Conservation (phyloP, 2,329 filamentous ascomycete species). For the Alternaria angustiovoidea region DNA sequence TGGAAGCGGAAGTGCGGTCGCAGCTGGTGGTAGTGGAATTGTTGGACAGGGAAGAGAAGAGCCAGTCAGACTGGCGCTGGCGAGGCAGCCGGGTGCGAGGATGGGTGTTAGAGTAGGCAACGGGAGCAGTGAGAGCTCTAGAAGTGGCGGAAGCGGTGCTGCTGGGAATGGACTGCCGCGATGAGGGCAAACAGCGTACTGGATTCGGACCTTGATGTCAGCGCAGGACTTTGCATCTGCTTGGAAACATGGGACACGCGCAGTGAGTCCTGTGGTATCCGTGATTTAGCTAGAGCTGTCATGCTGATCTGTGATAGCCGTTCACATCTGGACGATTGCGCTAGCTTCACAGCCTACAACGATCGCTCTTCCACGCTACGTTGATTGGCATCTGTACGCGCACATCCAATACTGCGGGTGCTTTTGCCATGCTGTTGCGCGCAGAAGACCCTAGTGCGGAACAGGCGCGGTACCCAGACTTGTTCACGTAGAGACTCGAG, state of each 20-base stretch:
- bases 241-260: neutral
- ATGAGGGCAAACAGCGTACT: conserved; percentile 22
- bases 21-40: conserved; percentile 8
- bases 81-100: conserved; percentile 42
- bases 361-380: neutral
- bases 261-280: neutral
- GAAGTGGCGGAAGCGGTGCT: conserved; percentile 14
- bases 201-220: fast-evolving
- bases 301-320: neutral
- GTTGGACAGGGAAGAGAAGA: conserved; percentile 28
- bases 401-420: neutral
- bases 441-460: neutral
- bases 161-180: conserved; percentile 47
- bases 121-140: conserved; percentile 14
- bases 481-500: neutral
- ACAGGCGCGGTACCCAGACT: neutral
- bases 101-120: conserved; percentile 17
- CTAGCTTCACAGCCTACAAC: neutral
- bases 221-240: neutral
- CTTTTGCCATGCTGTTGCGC: neutral
- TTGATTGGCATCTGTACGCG: neutral
- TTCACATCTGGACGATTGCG: neutral
- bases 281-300: neutral
- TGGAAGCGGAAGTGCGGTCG: conserved; percentile 15
- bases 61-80: conserved; percentile 41